Conservation (phyloP, 2,329 filamentous ascomycete species). For the Tolypocladium pustulatum region DNA sequence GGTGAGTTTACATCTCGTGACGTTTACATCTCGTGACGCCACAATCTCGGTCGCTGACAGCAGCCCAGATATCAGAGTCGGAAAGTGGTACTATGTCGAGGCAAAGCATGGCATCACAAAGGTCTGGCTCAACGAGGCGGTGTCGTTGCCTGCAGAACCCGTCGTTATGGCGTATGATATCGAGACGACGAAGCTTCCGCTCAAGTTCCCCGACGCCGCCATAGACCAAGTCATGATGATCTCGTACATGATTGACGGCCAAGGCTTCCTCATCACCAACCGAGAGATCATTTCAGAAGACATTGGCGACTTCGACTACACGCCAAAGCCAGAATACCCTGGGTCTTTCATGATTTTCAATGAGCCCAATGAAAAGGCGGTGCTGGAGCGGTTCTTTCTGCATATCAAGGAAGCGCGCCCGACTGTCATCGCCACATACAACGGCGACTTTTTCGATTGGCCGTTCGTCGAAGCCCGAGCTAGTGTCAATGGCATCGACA, state of each 20-base stretch:
- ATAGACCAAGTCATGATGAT: slow-evolving; percentile 99
- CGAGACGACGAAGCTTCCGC: slow-evolving; percentile 86
- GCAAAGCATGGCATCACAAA: slow-evolving; percentile 82
- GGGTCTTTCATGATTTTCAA: slow-evolving; percentile 98
- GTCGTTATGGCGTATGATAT: slow-evolving; percentile 99
- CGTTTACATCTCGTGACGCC: slow-evolving; percentile 3
- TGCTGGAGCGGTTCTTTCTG: slow-evolving; percentile 86
- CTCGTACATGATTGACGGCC: slow-evolving; percentile 99
- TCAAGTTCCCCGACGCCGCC: slow-evolving; percentile 92
- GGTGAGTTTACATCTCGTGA: slow-evolving; percentile 32
- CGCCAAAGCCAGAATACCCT: slow-evolving; percentile 89
- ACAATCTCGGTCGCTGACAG: slow-evolving; percentile 10
- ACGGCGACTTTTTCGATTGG: slow-evolving; percentile 99
- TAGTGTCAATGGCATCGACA: slow-evolving; percentile 91
- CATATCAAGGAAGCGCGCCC: slow-evolving; percentile 92
- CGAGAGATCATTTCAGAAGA: slow-evolving; percentile 96
- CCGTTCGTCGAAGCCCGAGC: slow-evolving; percentile 92
- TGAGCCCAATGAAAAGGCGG: slow-evolving; percentile 79
- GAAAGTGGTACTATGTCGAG: slow-evolving; percentile 94
- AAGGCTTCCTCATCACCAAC: slow-evolving; percentile 96
- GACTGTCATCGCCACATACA: slow-evolving; percentile 98
- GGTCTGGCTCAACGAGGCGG: slow-evolving; percentile 77
- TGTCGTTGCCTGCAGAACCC: slow-evolving; percentile 82
- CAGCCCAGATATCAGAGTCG: slow-evolving; percentile 73
- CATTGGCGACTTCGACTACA: slow-evolving; percentile 96